These are phyloP conservation scores for Mucor plumbeus DNA, from an alignment of 371 early-diverging fungal species.

Conservation along the genomic window DNA sequence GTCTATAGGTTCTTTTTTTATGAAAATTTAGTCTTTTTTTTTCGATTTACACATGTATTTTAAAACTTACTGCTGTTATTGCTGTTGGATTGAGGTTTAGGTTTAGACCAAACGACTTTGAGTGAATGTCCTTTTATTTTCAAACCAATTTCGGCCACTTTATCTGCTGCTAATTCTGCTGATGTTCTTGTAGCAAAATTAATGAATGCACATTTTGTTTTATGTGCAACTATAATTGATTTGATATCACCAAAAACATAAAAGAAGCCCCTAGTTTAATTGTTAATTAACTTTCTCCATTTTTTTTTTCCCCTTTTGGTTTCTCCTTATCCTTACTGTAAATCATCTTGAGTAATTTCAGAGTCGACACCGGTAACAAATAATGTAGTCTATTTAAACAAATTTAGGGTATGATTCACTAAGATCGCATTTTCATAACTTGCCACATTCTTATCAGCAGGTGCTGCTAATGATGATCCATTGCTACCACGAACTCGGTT, in stretches of 20 bases:
- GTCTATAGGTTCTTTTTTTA: conserved; percentile 23
- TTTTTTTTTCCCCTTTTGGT: not conserved
- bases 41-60: conserved; percentile 49
- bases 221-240: conserved; percentile 81
- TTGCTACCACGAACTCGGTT: conserved; percentile 52
- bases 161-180: conserved; percentile 79
- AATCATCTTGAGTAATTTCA: conserved; percentile 70
- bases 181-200: conserved; percentile 79
- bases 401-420: not conserved
- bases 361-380: conserved; percentile 79
- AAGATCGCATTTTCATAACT: conserved; percentile 12
- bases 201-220: conserved; percentile 87
- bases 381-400: conserved; percentile 65
- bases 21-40: conserved; percentile 8
- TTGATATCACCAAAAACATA: conserved; percentile 87
- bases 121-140: conserved; percentile 56
- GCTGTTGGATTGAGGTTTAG: conserved; percentile 49
- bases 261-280: conserved; percentile 66
- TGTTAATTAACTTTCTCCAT: not conserved
- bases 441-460: conserved; percentile 75
- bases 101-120: conserved; percentile 68
- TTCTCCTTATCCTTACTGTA: conserved; percentile 53
- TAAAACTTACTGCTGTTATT: not conserved
- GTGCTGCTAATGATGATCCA: conserved; percentile 48
- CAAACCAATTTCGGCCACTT: conserved; percentile 54